Conservation (phyloP, 345 rosid genomes). For the Salix koriyanagi region DNA sequence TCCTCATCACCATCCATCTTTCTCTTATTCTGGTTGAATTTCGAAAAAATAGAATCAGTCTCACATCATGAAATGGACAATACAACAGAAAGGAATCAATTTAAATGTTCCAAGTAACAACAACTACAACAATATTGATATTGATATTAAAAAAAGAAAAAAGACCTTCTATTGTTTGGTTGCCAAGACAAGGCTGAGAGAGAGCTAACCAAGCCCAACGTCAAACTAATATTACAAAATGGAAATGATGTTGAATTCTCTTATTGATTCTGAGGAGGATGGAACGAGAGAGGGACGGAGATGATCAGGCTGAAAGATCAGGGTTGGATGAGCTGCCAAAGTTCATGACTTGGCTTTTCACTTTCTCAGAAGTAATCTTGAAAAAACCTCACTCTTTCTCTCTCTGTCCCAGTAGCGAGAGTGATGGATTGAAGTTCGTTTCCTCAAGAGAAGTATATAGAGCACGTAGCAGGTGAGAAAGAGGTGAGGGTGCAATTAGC, state of each 20-base stretch:
- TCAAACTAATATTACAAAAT: neutral
- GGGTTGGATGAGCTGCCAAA: neutral
- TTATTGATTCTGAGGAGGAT: neutral
- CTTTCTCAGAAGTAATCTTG: neutral
- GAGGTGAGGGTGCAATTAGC: too few species aligned
- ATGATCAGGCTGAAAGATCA: neutral
- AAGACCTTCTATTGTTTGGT: neutral
- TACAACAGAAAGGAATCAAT: neutral
- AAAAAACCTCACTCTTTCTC: neutral
- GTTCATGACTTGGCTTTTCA: neutral
- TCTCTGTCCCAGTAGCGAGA: neutral
- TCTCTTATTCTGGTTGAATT: neutral
- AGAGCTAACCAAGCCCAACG: neutral
- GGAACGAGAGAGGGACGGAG: neutral
- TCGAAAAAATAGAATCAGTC: neutral
- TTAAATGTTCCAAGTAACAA: neutral
- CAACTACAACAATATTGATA: neutral
- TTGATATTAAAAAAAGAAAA: neutral
- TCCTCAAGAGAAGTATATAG: neutral
- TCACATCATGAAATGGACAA: neutral
- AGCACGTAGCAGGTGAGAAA: too few species aligned
- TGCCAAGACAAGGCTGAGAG: neutral
- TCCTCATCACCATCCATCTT: constrained; percentile 35
- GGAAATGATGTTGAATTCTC: neutral
- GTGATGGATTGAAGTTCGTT: neutral